Conservation (phyloP, 805 yeast species). For the Kluyveromyces aestuarii region DNA sequence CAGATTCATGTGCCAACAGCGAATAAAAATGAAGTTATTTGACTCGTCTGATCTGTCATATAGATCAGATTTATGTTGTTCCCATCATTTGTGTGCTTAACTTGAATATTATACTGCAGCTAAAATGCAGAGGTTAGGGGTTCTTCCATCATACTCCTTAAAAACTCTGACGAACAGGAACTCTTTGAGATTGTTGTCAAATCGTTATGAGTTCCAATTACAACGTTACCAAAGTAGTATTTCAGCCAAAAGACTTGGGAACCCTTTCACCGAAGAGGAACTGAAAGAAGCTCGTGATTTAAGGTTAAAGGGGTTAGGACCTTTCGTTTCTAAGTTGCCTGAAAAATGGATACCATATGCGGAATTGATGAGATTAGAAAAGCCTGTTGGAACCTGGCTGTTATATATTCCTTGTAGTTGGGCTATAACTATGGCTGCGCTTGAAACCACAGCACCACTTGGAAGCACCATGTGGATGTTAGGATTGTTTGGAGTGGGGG, state of each 20-base stretch:
- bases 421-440: conserved; percentile 90
- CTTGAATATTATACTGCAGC: not conserved
- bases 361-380: conserved; percentile 82
- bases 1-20: too few species aligned
- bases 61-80: too few species aligned
- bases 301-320: conserved; percentile 40
- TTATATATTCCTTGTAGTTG: conserved; percentile 80
- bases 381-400: conserved; percentile 91
- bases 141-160: not conserved
- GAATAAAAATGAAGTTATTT: too few species aligned
- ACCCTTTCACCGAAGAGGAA: conserved; percentile 20
- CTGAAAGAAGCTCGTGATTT: conserved; percentile 37
- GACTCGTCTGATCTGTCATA: too few species aligned
- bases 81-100: too few species aligned
- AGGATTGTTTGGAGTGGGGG: conserved; percentile 70
- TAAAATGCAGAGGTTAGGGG: not conserved
- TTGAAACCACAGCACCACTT: conserved; percentile 58
- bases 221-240: not conserved
- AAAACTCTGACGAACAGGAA: too few species aligned
- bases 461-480: conserved; percentile 51
- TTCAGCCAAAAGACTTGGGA: not conserved
- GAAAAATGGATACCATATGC: conserved; percentile 77
- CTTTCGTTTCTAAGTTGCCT: conserved; percentile 57
- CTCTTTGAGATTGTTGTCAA: not conserved
- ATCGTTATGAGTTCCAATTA: not conserved